phyloP scores from a whole-genome alignment of 2,329 filamentous ascomycete species.

The Fusarium pilosicola region DNA sequence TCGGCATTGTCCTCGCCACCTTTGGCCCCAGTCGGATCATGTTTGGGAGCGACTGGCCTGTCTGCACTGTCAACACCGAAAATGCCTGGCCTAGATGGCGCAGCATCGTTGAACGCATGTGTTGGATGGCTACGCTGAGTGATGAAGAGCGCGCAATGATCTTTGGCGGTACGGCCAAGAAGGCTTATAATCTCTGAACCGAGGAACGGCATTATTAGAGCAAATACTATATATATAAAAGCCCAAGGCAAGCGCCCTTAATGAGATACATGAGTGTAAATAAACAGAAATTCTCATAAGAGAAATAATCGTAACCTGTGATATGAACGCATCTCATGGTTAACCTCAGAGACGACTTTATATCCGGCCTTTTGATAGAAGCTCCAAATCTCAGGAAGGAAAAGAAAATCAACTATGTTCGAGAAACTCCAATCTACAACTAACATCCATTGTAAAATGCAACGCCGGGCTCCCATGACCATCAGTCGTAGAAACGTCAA shows the following conservation, averaged over 20 bases:
- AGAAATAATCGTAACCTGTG: constrained; percentile 18
- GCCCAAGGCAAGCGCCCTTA: neutral
- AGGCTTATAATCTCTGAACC: constrained; percentile 70
- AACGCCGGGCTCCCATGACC: constrained; percentile 24
- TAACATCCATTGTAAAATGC: constrained; percentile 22
- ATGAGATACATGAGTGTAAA: constrained; percentile 2
- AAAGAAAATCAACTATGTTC: neutral
- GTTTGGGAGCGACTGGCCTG: constrained; percentile 95
- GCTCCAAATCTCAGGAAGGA: neutral
- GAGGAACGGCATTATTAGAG: neutral
- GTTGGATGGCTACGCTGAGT: constrained; percentile 69
- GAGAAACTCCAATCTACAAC: constrained; percentile 14
- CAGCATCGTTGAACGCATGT: constrained; percentile 73
- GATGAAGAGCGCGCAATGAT: constrained; percentile 72
- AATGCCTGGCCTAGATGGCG: constrained; percentile 81
- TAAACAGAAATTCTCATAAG: neutral
- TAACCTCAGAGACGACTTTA: neutral
- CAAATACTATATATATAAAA: neutral
- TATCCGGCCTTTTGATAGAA: neutral
- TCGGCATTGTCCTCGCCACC: constrained; percentile 74
- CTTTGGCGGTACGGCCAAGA: constrained; percentile 77
- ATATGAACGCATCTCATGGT: neutral
- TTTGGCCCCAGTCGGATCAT: constrained; percentile 81
- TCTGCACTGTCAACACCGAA: constrained; percentile 75
- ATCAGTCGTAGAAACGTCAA: constrained; percentile 22